Conservation (phyloP, 768 basidiomycete genomes). For the Tulasnella sp. region DNA sequence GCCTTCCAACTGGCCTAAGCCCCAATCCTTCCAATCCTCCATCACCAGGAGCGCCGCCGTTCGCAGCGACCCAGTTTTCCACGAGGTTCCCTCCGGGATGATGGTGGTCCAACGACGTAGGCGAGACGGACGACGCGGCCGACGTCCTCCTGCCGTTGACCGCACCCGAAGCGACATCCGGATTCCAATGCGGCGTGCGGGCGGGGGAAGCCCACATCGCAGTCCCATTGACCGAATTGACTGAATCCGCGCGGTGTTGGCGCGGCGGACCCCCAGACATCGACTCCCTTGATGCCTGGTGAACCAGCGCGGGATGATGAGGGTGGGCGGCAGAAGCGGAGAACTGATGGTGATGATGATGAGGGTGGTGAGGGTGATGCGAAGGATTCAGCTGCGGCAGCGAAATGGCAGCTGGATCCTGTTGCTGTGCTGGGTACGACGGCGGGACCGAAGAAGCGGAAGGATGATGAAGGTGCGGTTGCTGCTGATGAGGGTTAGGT, state of each 20-base stretch:
- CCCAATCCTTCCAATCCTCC: constrained; percentile 11
- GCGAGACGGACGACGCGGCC: not conserved
- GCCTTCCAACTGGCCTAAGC: not conserved
- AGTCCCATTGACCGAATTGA: not conserved
- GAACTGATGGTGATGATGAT: not conserved
- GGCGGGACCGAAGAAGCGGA: not conserved
- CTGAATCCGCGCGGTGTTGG: not conserved
- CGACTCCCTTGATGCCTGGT: not conserved
- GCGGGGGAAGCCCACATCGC: constrained; percentile 5
- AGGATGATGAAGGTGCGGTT: not conserved
- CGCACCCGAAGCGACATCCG: not conserved
- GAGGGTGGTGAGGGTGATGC: not conserved
- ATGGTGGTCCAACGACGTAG: not conserved
- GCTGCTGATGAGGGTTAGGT: not conserved
- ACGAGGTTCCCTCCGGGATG: not conserved
- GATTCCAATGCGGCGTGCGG: not conserved
- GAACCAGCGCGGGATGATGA: not conserved
- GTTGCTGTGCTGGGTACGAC: not conserved
- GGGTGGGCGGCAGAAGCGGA: not conserved
- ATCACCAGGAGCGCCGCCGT: not conserved
- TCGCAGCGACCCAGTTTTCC: not conserved
- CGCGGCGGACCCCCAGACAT: not conserved
- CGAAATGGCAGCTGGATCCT: not conserved
- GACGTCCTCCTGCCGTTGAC: not conserved
- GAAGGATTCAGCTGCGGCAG: not conserved